Base-by-base conservation (phyloP, 176 grass and related monocot genomes). In the Pontederia paniculata region DNA sequence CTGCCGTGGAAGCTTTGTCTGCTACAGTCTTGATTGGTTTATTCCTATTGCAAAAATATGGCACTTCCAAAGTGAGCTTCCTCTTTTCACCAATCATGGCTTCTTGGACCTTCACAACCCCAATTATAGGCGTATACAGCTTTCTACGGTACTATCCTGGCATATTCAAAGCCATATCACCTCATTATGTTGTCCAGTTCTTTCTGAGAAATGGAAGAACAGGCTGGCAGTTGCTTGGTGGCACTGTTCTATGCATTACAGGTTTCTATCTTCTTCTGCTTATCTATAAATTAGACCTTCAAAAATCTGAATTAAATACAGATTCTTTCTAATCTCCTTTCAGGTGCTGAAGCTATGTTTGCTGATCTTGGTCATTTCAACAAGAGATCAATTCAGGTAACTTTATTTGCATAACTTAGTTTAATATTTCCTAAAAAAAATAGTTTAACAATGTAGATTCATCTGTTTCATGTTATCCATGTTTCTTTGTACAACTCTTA, bases 311-410 rank as follows among this genome's bases (percentile, higher is more conserved):
- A 23, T 52, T 54, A 48, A 48, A 25, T 61, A 52, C 45, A 63
- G 15, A 52, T 62, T 50, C 43, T 7, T 15, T 77, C 44, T 60
- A 63, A 0, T 55, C 12, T 15, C 17, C 0, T 2, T 63, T 62
- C 60, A 95, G 89, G 89, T 77, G 75, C 81, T 20, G 89, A 95
- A 74, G 84, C 84, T 57, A 95, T 95, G 89, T 82, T 95, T 72
- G 89, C 78, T 50, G 84, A 95, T 72, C 84, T 95, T 55, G 89
- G 84, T 23, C 89, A 95, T 72, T 88, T 88, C 69, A 85, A 80
- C 76, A 95, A 79, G 73, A 79, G 74, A 37, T 56, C 81, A 46
- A 88, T 95, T 77, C 81, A 95, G 84, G 89, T 95, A 66, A 52
- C 37, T 50, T 20, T 51, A 20, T 50, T 54, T 13, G 49, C 44